These are phyloP conservation scores for Rosa lucieae DNA, from an alignment of 306 rosid species.

Conservation along the genomic window DNA sequence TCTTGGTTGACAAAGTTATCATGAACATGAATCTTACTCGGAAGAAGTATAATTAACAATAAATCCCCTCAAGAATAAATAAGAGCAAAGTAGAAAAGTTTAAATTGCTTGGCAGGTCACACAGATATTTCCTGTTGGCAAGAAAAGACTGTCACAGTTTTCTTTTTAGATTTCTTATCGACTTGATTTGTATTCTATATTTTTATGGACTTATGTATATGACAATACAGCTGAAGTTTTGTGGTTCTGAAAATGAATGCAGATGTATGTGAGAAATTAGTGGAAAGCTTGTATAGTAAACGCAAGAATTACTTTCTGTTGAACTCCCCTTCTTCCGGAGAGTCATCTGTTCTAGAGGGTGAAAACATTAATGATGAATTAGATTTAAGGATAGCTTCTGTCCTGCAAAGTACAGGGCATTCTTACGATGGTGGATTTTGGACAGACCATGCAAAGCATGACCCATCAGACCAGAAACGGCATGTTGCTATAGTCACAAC, in stretches of 20 bases:
- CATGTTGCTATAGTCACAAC: constrained; percentile 96
- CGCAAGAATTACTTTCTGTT: constrained; percentile 63
- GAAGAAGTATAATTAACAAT: neutral
- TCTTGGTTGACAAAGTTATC: neutral
- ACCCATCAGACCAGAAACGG: constrained; percentile 53
- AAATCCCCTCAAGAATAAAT: neutral
- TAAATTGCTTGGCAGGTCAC: neutral
- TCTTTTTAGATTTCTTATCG: neutral
- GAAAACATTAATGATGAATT: constrained; percentile 77
- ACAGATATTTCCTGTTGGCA: neutral
- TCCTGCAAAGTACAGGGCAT: constrained; percentile 95
- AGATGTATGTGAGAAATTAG: constrained; percentile 90
- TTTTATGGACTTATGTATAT: neutral
- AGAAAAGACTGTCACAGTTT: neutral
- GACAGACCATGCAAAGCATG: constrained; percentile 70
- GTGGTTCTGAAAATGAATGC: constrained; percentile 40
- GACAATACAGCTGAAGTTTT: constrained; percentile 15
- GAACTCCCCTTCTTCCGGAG: constrained; percentile 59
- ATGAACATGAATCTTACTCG: neutral
- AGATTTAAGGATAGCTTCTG: constrained; percentile 85
- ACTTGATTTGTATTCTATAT: neutral
- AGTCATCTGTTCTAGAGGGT: constrained; percentile 57
- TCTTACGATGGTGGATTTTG: constrained; percentile 86
- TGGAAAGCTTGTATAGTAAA: constrained; percentile 82
- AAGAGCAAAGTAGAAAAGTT: neutral